phyloP scores from a whole-genome alignment of 768 basidiomycete species.

The Tylopilus sp. region DNA sequence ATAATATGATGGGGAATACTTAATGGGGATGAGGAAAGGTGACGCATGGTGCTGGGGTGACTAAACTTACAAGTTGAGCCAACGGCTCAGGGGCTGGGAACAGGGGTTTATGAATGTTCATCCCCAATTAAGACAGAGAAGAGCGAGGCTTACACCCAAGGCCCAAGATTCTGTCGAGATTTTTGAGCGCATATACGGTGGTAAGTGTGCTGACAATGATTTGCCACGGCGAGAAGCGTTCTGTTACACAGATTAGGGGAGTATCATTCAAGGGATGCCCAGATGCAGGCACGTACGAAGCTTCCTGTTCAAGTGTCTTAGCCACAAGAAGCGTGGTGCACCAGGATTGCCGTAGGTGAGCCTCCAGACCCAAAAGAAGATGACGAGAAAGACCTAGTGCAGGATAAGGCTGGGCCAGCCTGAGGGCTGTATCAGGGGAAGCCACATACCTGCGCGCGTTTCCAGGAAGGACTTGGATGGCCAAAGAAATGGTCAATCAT shows the following conservation, averaged over 20 bases:
- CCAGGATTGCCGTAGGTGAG: conserved; percentile 61
- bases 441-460: conserved; percentile 66
- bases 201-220: conserved; percentile 85
- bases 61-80: conserved; percentile 67
- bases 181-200: conserved; percentile 74
- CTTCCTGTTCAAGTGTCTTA: conserved; percentile 53
- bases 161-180: conserved; percentile 83
- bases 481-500: conserved; percentile 97
- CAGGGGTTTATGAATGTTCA: neutral
- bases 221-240: conserved; percentile 94
- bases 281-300: conserved; percentile 46
- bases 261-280: neutral
- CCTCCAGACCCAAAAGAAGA: conserved; percentile 89
- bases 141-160: conserved; percentile 52
- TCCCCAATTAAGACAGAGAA: neutral
- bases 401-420: neutral
- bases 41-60: neutral
- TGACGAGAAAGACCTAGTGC: conserved; percentile 78
- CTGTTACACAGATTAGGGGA: conserved; percentile 33
- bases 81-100: conserved; percentile 85
- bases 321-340: conserved; percentile 66
- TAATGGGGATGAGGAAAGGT: conserved; percentile 6
- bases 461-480: conserved; percentile 86
- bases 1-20: conserved; percentile 94
- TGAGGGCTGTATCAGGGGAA: neutral